A percentile compares a stretch with the other conserved stretches of the same genome.
phyloP scores from a whole-genome alignment of 148 eudicot genomes.

The Rhododendron ferrugineum region DNA sequence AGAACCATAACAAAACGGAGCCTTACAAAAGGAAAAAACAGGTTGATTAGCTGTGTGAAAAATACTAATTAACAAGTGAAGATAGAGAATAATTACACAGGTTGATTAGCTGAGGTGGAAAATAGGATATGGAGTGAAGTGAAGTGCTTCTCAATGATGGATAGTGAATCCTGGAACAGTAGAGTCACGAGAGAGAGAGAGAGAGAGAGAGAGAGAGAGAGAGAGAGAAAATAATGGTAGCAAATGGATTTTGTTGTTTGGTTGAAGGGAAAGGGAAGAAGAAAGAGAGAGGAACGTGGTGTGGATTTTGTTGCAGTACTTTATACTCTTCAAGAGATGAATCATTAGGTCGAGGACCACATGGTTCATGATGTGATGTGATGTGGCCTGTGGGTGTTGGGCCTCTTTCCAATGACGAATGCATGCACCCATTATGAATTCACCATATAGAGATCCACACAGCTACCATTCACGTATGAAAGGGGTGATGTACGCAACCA shows the following conservation, averaged over 20 bases:
- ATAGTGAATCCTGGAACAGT: conserved; percentile 4
- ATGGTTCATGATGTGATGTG: conserved; percentile 15
- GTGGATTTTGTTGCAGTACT: conserved; percentile 8
- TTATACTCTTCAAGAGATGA: conserved; percentile 27
- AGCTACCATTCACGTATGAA: background rate
- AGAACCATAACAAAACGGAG: no score
- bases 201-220: conserved; percentile 1
- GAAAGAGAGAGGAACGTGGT: background rate
- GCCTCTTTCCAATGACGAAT: background rate
- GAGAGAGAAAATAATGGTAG: background rate
- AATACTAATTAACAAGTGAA: background rate
- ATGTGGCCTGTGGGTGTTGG: background rate
- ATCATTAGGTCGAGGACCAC: conserved; percentile 37
- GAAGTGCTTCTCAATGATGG: background rate
- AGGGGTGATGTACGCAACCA: no score
- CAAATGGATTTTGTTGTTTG: conserved; percentile 7
- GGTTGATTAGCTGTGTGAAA: background rate
- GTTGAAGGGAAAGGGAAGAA: background rate
- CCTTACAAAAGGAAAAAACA: background rate
- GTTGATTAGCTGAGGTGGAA: background rate
- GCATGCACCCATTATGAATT: background rate
- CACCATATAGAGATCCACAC: background rate
- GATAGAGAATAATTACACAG: background rate
- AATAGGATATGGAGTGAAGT: background rate
- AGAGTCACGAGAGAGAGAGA: background rate